Evolutionary conservation across 2,329 filamentous ascomycete species (phyloP).

Genomic region (Paecilomyces niveus): DNA sequence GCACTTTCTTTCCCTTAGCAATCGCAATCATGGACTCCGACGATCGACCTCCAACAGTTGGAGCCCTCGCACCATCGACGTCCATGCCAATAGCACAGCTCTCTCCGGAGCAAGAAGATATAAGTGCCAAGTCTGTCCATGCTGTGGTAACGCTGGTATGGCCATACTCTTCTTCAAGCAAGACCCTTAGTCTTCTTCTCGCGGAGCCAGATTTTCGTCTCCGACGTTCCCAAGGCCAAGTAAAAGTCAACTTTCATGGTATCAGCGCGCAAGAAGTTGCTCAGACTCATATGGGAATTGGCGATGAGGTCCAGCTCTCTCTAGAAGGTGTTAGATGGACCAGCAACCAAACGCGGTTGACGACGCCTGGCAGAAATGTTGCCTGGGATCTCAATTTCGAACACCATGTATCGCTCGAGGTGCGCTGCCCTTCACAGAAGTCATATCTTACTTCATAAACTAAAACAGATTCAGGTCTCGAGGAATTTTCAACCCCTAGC

Average conservation of each 20-base stretch:
- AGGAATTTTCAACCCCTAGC: constrained; percentile 16
- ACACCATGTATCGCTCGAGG: constrained; percentile 29
- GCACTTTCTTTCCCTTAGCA: constrained; percentile 1
- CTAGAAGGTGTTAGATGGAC: constrained; percentile 63
- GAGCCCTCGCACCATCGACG: constrained; percentile 14
- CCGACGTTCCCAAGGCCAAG: constrained; percentile 68
- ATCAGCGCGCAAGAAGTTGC: constrained; percentile 63
- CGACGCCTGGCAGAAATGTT: constrained; percentile 51
- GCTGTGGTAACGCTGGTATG: constrained; percentile 79
- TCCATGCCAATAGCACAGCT: constrained; percentile 35
- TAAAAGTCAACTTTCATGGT: constrained; percentile 69
- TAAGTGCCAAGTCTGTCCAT: constrained; percentile 41
- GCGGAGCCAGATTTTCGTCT: constrained; percentile 79
- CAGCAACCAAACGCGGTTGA: constrained; percentile 43
- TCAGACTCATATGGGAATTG: constrained; percentile 63
- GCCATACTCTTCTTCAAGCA: constrained; percentile 77
- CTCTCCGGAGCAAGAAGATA: constrained; percentile 24
- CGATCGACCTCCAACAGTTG: constrained; percentile 15
- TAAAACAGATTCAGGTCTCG: constrained; percentile 14
- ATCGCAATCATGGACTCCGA: constrained; percentile 22
- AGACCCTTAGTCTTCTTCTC: constrained; percentile 68
- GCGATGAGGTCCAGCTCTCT: constrained; percentile 65
- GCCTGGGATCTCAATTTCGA: constrained; percentile 51
- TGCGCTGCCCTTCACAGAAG: constrained; percentile 9
- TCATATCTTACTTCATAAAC: background rate